A percentile compares a stretch with the other conserved stretches of the same genome.
phyloP scores from a whole-genome alignment of 148 eudicot species.

The Rheum nobile region DNA sequence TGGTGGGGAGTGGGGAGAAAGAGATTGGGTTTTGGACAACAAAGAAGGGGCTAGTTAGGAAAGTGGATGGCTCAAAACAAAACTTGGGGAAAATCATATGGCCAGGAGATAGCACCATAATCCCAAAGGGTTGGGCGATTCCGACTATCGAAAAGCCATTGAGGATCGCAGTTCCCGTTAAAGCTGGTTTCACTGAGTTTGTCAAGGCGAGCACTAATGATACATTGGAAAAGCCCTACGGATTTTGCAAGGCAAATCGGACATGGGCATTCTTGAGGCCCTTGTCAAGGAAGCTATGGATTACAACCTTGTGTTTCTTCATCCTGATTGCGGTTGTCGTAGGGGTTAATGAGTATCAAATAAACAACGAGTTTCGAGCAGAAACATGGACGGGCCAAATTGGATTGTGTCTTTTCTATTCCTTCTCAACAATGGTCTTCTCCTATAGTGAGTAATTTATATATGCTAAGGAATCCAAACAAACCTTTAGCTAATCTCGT shows the following conservation, averaged over 20 bases:
- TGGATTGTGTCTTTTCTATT: slow-evolving; percentile 54
- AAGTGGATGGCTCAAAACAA: not conserved
- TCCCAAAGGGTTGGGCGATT: slow-evolving; percentile 30
- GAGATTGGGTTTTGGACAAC: slow-evolving; percentile 12
- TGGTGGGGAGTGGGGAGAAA: slow-evolving; percentile 6
- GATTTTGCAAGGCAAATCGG: slow-evolving; percentile 19
- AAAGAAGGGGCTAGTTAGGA: not conserved
- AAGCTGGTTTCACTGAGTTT: slow-evolving; percentile 8
- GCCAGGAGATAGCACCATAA: slow-evolving; percentile 29
- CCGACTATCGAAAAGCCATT: slow-evolving; percentile 14
- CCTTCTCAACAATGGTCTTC: slow-evolving; percentile 67
- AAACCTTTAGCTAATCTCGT: too few relatives aligned
- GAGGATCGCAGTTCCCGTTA: not conserved
- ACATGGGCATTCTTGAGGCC: slow-evolving; percentile 69
- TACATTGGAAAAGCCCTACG: not conserved
- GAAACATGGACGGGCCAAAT: slow-evolving; percentile 36
- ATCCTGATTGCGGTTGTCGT: slow-evolving; percentile 51
- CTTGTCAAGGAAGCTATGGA: slow-evolving; percentile 46
- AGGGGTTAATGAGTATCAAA: slow-evolving; percentile 60
- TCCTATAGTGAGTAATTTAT: slow-evolving; percentile 75
- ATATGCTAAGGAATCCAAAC: too few relatives aligned
- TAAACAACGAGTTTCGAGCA: slow-evolving; percentile 43
- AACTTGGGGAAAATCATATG: slow-evolving; percentile 22
- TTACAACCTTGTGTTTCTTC: slow-evolving; percentile 39
- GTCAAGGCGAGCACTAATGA: not conserved